Conservation (phyloP, 2,329 filamentous ascomycete species). For the Chlorencoelia australis region DNA sequence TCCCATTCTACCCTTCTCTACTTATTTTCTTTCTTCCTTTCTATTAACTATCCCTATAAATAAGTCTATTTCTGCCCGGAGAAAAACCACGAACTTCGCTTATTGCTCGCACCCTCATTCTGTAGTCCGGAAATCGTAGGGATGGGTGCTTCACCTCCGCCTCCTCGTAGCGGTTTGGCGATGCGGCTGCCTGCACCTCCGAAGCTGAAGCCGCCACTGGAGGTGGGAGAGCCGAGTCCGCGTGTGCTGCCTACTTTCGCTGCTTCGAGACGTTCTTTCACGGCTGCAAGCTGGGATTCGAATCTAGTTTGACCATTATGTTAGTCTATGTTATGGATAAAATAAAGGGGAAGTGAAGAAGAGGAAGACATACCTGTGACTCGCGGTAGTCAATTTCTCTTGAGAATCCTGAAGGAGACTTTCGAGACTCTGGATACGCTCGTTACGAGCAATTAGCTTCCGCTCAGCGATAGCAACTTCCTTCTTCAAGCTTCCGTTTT, state of each 20-base stretch:
- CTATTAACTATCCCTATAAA: constrained; percentile 4
- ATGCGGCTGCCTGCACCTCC: constrained; percentile 53
- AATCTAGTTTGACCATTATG: constrained; percentile 57
- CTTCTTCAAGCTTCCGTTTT: constrained; percentile 96
- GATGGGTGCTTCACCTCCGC: constrained; percentile 37
- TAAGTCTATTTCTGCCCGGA: constrained; percentile 25
- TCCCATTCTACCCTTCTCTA: too few relatives aligned
- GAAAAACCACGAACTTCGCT: constrained; percentile 28
- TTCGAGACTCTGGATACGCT: constrained; percentile 92
- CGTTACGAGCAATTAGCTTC: constrained; percentile 91
- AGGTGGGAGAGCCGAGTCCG: constrained; percentile 57
- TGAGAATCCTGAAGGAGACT: constrained; percentile 89
- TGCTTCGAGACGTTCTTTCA: constrained; percentile 94
- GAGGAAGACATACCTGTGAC: constrained; percentile 69
- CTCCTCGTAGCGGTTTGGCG: constrained; percentile 58
- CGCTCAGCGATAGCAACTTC: constrained; percentile 97
- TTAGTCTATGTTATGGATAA: constrained; percentile 13
- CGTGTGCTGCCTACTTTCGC: constrained; percentile 88
- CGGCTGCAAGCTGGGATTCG: constrained; percentile 89
- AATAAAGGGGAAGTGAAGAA: background rate
- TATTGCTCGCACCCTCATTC: constrained; percentile 29
- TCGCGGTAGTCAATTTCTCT: constrained; percentile 94
- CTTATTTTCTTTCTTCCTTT: background rate
- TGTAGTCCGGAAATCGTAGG: constrained; percentile 49
- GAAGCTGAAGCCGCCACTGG: constrained; percentile 60